These are phyloP conservation scores for Biscogniauxia sp. DNA, from an alignment of 2,329 filamentous ascomycete species.

Conservation along the genomic window DNA sequence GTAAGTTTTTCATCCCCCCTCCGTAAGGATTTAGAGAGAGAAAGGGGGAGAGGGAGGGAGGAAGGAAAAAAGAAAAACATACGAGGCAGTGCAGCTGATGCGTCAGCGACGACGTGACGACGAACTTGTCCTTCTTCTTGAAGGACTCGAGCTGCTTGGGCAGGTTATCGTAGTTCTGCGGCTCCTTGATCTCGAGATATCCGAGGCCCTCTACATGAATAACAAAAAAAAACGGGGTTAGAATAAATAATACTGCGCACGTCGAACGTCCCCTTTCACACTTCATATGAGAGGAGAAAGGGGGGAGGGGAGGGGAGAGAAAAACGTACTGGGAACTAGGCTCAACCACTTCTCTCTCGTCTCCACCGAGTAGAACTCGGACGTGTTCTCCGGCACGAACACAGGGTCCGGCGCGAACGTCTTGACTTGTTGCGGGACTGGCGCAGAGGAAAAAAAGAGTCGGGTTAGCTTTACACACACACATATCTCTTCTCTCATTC, in stretches of 20 bases:
- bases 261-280: neutral
- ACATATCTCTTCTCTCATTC: neutral
- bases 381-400: conserved; percentile 39
- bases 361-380: conserved; percentile 38
- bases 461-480: neutral
- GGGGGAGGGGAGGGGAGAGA: too few relatives aligned
- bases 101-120: conserved; percentile 42
- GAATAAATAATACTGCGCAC: neutral
- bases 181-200: conserved; percentile 37
- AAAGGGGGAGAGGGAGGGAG: too few relatives aligned
- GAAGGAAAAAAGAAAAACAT: conserved; percentile 4
- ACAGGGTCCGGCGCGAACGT: conserved; percentile 36
- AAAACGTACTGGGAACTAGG: conserved; percentile 37
- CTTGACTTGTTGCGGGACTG: conserved; percentile 40
- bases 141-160: conserved; percentile 34
- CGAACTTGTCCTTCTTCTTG: conserved; percentile 31
- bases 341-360: conserved; percentile 36
- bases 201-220: conserved; percentile 36
- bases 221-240: neutral
- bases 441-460: neutral
- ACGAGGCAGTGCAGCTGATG: conserved; percentile 45
- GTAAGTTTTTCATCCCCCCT: neutral
- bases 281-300: too few relatives aligned
- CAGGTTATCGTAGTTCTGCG: conserved; percentile 35
- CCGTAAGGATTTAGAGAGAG: neutral